Conservation (phyloP, 306 rosid genomes). For the Rosa rugosa region DNA sequence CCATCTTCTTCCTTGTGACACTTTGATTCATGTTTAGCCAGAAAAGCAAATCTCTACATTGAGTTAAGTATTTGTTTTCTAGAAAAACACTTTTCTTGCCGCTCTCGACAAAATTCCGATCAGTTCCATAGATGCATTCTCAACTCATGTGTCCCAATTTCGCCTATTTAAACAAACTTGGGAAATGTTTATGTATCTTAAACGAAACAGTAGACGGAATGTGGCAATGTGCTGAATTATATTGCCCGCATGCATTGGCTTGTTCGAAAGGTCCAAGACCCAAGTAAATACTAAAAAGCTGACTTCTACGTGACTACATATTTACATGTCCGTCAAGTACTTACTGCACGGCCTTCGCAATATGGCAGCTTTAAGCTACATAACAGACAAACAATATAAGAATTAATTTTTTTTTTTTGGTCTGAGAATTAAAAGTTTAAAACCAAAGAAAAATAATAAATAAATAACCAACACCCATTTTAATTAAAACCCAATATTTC, state of each 20-base stretch:
- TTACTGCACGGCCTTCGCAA: conserved; percentile 3
- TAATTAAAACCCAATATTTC: neutral
- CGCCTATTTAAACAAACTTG: too few species aligned
- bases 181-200: too few species aligned
- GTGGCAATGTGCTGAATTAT: neutral
- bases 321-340: conserved; percentile 17
- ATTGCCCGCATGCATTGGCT: conserved; percentile 28
- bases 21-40: too few species aligned
- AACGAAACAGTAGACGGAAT: neutral
- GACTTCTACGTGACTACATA: conserved; percentile 21
- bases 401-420: neutral
- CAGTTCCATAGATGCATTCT: too few species aligned
- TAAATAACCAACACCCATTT: neutral
- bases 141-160: too few species aligned
- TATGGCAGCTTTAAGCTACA: conserved; percentile 31
- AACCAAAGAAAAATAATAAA: too few species aligned
- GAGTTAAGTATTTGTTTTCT: too few species aligned
- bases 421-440: too few species aligned
- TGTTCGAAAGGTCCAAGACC: conserved; percentile 35
- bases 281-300: conserved; percentile 26
- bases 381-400: conserved; percentile 17
- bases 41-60: too few species aligned
- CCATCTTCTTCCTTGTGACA: too few species aligned
- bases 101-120: too few species aligned
- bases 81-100: too few species aligned